These are phyloP conservation scores for Abrus precatorius DNA, from an alignment of 306 rosid species.

Conservation along the genomic window DNA sequence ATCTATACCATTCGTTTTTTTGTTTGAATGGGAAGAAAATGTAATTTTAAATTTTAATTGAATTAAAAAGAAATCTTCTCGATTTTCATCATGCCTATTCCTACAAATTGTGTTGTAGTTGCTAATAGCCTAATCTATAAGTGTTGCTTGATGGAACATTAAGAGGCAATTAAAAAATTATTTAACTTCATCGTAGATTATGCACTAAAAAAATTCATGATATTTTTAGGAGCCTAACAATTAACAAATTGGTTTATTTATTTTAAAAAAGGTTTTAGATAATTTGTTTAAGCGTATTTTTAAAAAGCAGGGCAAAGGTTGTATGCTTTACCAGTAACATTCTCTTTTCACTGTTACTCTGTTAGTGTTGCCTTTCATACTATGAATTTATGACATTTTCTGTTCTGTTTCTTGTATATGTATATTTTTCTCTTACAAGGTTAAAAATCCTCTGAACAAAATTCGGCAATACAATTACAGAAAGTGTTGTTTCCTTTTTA, in stretches of 20 bases:
- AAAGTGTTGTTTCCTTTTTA: not conserved
- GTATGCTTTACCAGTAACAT: conserved; percentile 6
- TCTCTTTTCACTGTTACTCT: conserved; percentile 32
- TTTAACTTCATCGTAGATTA: no score
- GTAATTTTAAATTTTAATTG: no score
- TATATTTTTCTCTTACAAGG: not conserved
- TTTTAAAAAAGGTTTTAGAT: not conserved
- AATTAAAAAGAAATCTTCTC: no score
- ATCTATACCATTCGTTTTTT: no score
- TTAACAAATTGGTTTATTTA: not conserved
- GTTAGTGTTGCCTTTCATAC: conserved; percentile 1
- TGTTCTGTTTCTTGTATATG: not conserved
- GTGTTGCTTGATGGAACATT: not conserved
- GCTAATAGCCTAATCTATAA: not conserved
- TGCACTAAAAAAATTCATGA: not conserved
- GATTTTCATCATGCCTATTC: no score
- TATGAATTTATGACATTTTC: not conserved
- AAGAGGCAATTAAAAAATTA: not conserved
- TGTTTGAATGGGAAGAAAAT: no score
- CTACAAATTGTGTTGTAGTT: not conserved
- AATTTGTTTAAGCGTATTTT: not conserved
- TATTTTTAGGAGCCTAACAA: not conserved
- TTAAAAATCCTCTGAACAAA: not conserved
- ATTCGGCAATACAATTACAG: not conserved
- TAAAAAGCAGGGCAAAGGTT: not conserved